These are phyloP conservation scores for Exophiala viscosa DNA, from an alignment of 2,329 filamentous ascomycete species.

Conservation along the genomic window DNA sequence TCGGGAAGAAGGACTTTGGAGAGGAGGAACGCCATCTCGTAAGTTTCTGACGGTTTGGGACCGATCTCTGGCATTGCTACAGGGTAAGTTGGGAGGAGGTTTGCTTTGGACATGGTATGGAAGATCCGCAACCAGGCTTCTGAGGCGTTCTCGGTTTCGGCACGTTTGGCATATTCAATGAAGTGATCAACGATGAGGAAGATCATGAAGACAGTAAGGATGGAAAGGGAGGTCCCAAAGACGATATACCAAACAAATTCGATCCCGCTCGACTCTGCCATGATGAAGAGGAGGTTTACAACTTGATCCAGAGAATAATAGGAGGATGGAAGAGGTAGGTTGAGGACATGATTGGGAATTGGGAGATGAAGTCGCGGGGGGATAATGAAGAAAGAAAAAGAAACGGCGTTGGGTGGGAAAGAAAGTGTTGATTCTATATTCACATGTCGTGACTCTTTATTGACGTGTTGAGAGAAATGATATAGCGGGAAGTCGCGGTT, in stretches of 20 bases:
- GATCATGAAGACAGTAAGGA: background rate
- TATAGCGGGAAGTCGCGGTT: too few relatives aligned
- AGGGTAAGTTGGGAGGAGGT: conserved; percentile 2
- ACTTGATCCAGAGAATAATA: background rate
- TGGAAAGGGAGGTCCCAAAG: background rate
- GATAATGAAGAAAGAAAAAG: too few relatives aligned
- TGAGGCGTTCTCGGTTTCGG: background rate
- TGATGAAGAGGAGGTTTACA: background rate
- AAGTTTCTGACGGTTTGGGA: conserved; percentile 9
- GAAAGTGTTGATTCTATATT: too few relatives aligned
- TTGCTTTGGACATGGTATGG: background rate
- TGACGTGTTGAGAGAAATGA: too few relatives aligned
- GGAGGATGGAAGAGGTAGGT: background rate
- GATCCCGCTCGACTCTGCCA: conserved; percentile 1
- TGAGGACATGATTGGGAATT: background rate
- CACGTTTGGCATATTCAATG: background rate
- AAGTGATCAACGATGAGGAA: background rate
- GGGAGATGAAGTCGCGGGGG: background rate
- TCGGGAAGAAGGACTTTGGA: conserved; percentile 17
- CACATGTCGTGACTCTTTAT: too few relatives aligned
- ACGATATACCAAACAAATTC: background rate
- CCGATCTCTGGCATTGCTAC: conserved; percentile 5
- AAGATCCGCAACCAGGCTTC: background rate
- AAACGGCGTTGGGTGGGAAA: too few relatives aligned
- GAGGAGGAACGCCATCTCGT: conserved; percentile 23